Evolutionary conservation across 495 filamentous ascomycete species (phyloP), one percentile per base, ranked within the genome.

Genomic region (Jackrogersella multiformis): DNA sequence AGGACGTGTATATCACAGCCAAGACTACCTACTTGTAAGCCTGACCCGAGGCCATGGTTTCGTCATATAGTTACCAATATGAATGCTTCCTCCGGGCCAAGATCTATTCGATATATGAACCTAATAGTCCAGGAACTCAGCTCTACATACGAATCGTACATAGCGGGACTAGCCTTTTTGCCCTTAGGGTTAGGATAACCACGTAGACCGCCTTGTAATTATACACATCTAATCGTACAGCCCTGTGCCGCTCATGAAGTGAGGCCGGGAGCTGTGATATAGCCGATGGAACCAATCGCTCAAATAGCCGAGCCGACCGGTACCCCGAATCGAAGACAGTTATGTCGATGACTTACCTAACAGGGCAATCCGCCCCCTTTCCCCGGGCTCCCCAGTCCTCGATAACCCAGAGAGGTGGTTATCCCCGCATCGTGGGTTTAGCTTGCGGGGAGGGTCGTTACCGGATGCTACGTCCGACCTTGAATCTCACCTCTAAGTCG

Each of bases 231-330:
- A 21, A 46, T 46, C 32, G 32, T 35, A 13, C 6, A 35, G 5
- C 6, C 10, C 4, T 12, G 42, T 46, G 21, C 42, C 21, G 42
- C 20, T 6, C 13, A 26, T 46, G 21, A 24, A n/a, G n/a, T 9
- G n/a, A 2, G 10, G 12, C 26, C 42, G 20, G 42, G 21, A 26
- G 21, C 20, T 21, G 42, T n/a, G 26, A 7, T 6, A 21, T 21
- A 26, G 23, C 42, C 42, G 42, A 46, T 15, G 12, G 2, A 46
- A 12, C 42, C 42, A 46, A 46, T 46, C 42, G 42, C 42, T 12
- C 23, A 46, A 26, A 2, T 46, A 46, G 42, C 42, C 42, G 42
- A 46, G 21, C 42, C 42, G 42, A 46, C 23, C 42, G 42, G 21
- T 15, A 46, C 42, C 42, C 21, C 12, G 42, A 26, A 12, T n/a